A percentile compares a stretch with the other conserved stretches of the same genome.
These are phyloP conservation scores for Rhodamnia argentea DNA, from an alignment of 345 rosid species.

Conservation along the genomic window DNA sequence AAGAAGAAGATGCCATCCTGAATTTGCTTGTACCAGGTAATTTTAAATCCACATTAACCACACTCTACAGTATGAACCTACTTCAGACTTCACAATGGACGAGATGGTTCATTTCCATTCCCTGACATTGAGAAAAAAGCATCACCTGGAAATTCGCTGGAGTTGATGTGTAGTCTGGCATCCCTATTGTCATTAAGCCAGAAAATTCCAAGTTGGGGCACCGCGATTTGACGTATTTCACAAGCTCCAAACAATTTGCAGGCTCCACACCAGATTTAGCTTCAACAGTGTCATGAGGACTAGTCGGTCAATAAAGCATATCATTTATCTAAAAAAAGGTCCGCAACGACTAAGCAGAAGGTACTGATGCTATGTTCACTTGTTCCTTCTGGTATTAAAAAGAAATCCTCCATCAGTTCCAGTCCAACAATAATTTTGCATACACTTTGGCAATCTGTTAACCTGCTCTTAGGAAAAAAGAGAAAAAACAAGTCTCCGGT, in stretches of 20 bases:
- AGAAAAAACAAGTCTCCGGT: background rate
- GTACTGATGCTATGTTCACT: background rate
- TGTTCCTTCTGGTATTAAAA: background rate
- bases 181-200: conserved; percentile 93
- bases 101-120: background rate
- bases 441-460: background rate
- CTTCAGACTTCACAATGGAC: background rate
- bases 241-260: conserved; percentile 58
- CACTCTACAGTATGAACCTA: background rate
- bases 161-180: conserved; percentile 82
- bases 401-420: background rate
- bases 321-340: background rate
- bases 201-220: conserved; percentile 75
- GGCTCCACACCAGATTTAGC: conserved; percentile 90
- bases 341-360: background rate
- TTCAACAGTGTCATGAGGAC: conserved; percentile 20
- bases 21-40: background rate
- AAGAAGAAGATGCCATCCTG: background rate
- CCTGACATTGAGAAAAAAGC: background rate
- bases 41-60: background rate
- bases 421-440: background rate
- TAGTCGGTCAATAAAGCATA: background rate
- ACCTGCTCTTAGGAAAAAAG: background rate
- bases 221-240: conserved; percentile 43
- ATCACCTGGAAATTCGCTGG: conserved; percentile 82